Evolutionary conservation across 208 protist genomes (phyloP).

Genomic region (Leishmania martiniquensis): DNA sequence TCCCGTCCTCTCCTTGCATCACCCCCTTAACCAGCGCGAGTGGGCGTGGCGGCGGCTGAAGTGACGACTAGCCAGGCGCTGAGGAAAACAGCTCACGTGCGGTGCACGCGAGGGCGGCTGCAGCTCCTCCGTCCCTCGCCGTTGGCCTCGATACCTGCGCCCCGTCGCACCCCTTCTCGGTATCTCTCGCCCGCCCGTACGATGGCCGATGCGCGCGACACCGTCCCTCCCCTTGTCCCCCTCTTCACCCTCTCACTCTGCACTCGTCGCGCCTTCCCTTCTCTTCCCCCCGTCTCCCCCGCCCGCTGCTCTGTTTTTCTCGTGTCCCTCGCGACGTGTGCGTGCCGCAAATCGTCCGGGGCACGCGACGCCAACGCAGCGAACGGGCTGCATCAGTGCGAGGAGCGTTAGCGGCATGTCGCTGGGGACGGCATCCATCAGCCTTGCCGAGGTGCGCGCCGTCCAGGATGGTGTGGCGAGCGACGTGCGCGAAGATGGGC

Average conservation of each 20-base stretch:
- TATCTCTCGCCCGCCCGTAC: neutral
- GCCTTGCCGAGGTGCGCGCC: slow-evolving; percentile 63
- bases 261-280: neutral
- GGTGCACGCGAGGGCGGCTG: neutral
- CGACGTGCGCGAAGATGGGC: slow-evolving; percentile 77
- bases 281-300: too few relatives aligned
- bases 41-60: neutral
- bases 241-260: neutral
- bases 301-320: neutral
- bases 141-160: neutral
- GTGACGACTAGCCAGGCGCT: neutral
- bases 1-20: neutral
- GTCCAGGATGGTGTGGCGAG: slow-evolving; percentile 75
- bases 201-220: neutral
- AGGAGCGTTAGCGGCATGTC: slow-evolving; percentile 16
- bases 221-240: neutral
- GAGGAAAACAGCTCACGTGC: neutral
- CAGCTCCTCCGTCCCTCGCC: neutral
- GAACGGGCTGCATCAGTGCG: neutral
- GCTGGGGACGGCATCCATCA: slow-evolving; percentile 38
- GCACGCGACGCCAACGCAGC: neutral
- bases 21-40: neutral
- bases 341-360: neutral
- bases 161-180: neutral
- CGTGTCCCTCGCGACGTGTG: neutral